Conservation (phyloP, 179 eudicot genomes). For the Carnegiea gigantea region DNA sequence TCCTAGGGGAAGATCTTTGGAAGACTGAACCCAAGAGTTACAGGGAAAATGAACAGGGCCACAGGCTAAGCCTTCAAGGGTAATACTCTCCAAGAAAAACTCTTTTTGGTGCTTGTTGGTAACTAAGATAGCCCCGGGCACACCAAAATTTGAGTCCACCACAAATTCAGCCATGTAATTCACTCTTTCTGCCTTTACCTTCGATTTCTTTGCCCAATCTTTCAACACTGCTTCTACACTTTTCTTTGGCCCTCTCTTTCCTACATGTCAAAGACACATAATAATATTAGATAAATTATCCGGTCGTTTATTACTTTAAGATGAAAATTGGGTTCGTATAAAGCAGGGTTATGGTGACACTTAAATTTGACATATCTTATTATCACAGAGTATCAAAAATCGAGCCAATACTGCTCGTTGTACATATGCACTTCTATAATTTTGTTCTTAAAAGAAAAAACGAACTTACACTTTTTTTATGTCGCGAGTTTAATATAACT, state of each 20-base stretch:
- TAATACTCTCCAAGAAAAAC: constrained; percentile 74
- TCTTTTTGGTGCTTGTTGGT: constrained; percentile 83
- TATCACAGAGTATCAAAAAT: background rate
- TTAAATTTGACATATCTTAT: too few species aligned
- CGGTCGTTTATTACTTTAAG: too few species aligned
- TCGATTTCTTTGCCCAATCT: constrained; percentile 92
- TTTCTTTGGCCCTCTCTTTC: constrained; percentile 64
- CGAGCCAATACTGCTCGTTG: background rate
- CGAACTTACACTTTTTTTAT: background rate
- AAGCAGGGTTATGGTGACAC: background rate
- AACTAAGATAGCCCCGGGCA: constrained; percentile 76
- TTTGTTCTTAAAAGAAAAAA: background rate
- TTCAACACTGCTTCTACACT: constrained; percentile 64
- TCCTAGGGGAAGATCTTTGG: constrained; percentile 60
- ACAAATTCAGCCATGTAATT: constrained; percentile 74
- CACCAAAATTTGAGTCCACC: constrained; percentile 78
- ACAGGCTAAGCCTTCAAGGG: constrained; percentile 78
- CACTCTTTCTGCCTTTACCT: constrained; percentile 72
- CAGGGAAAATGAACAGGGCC: constrained; percentile 95
- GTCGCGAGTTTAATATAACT: background rate
- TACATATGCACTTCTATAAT: background rate
- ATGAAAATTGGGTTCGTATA: background rate
- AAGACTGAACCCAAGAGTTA: constrained; percentile 90
- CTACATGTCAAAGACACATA: constrained; percentile 33
- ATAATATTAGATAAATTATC: too few species aligned